Percentiles rank a stretch among this genome's conserved stretches.
Evolutionary conservation across 345 rosid species (phyloP).

Genomic region (Gossypium anomalum): DNA sequence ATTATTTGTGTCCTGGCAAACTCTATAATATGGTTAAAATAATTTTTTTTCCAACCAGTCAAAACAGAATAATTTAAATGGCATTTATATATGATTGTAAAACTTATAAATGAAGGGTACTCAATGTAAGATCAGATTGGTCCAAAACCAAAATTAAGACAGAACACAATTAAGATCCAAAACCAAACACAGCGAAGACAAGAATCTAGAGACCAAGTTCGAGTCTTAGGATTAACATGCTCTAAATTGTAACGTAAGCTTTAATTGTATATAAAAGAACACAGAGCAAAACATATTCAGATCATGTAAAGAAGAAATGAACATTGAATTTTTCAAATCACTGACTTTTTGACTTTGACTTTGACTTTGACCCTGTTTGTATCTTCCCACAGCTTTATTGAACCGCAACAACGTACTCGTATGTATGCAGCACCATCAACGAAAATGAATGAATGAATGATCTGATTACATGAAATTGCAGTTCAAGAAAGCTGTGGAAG

Average conservation of each 20-base stretch:
- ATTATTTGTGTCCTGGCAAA: background rate
- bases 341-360: background rate
- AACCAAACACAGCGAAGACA: background rate
- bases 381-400: constrained; percentile 99
- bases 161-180: background rate
- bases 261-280: background rate
- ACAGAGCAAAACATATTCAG: background rate
- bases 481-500: constrained; percentile 99
- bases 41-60: background rate
- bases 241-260: too few relatives aligned
- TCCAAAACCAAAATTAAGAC: background rate
- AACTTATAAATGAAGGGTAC: background rate
- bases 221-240: background rate
- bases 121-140: background rate
- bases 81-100: background rate
- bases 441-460: background rate
- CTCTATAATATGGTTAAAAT: background rate
- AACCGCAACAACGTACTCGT: constrained; percentile 38
- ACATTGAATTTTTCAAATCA: background rate
- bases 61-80: background rate
- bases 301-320: background rate
- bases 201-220: background rate
- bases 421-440: background rate
- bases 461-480: constrained; percentile 35
- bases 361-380: constrained; percentile 50